Percentiles rank a stretch among this genome's conserved stretches.
These are phyloP conservation scores for Penicillium chermesinum DNA, from an alignment of 495 filamentous ascomycete genomes.

Conservation along the genomic window DNA sequence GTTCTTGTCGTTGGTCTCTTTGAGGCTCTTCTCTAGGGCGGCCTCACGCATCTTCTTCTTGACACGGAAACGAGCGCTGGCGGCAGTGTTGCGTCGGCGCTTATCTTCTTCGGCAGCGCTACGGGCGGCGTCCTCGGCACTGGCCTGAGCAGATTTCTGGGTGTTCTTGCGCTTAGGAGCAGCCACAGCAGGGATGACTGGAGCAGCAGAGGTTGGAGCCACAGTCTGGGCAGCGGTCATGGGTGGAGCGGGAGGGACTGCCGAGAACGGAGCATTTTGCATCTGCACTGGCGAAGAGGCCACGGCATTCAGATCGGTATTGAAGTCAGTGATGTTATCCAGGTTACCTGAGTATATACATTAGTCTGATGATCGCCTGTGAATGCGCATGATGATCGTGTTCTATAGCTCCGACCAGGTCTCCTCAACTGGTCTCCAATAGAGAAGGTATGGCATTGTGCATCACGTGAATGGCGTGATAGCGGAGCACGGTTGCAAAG, in stretches of 20 bases:
- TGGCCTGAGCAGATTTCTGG: slow-evolving; percentile 29
- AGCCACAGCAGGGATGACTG: slow-evolving; percentile 18
- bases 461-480: slow-evolving; percentile 46
- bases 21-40: slow-evolving; percentile 80
- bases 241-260: slow-evolving; percentile 23
- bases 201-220: slow-evolving; percentile 12
- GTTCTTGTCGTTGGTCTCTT: slow-evolving; percentile 85
- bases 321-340: slow-evolving; percentile 33
- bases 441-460: not conserved
- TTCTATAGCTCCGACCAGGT: not conserved
- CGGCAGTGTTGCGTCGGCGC: slow-evolving; percentile 92
- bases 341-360: slow-evolving; percentile 21
- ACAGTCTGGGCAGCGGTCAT: slow-evolving; percentile 16
- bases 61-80: slow-evolving; percentile 89
- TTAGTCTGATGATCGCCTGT: slow-evolving; percentile 17
- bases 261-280: slow-evolving; percentile 27
- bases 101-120: slow-evolving; percentile 94
- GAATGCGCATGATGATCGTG: not conserved
- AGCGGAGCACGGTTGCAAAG: slow-evolving; percentile 22
- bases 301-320: slow-evolving; percentile 25
- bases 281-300: slow-evolving; percentile 22
- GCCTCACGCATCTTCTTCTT: slow-evolving; percentile 99
- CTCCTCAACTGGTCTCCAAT: not conserved
- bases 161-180: slow-evolving; percentile 40
- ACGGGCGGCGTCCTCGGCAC: slow-evolving; percentile 50